phyloP scores from a whole-genome alignment of 352 stramenopile species.

The Phytophthora boehmeriae region DNA sequence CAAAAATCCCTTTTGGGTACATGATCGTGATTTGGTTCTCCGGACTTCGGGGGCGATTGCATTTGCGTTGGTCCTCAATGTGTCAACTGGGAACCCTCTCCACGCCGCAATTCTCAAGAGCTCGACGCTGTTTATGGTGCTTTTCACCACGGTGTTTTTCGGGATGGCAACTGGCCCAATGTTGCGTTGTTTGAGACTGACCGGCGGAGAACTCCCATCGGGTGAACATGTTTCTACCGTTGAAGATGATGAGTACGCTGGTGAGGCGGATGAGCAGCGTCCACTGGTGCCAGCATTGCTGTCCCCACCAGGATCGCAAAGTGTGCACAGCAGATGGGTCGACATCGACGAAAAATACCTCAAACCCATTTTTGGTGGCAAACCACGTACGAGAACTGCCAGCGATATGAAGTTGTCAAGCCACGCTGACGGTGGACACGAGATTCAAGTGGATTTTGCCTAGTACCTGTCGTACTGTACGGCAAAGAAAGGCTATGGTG shows the following conservation, averaged over 20 bases:
- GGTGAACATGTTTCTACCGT: conserved; percentile 8
- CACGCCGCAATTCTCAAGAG: conserved; percentile 70
- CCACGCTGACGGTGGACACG: conserved; percentile 21
- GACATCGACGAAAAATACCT: conserved; percentile 70
- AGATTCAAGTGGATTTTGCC: conserved; percentile 4
- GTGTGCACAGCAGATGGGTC: conserved; percentile 60
- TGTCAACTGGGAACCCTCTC: conserved; percentile 40
- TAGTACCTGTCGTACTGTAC: no score
- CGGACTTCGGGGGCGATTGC: conserved; percentile 93
- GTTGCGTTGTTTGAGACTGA: conserved; percentile 38
- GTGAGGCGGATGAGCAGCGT: conserved; percentile 25
- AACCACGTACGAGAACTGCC: conserved; percentile 37
- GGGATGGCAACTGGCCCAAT: conserved; percentile 52
- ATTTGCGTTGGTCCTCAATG: conserved; percentile 89
- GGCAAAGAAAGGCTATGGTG: no score
- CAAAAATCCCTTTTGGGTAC: conserved; percentile 62
- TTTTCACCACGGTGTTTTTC: conserved; percentile 73
- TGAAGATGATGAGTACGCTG: conserved; percentile 16
- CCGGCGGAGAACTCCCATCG: conserved; percentile 18
- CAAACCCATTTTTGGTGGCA: conserved; percentile 69
- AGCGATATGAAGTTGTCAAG: conserved; percentile 16
- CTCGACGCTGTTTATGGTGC: conserved; percentile 65
- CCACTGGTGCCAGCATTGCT: conserved; percentile 10
- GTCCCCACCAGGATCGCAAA: conserved; percentile 36
- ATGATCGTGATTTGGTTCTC: conserved; percentile 93